Base-by-base conservation (phyloP, 2,329 filamentous ascomycete genomes). In the Aspergillus fumigatus region DNA sequence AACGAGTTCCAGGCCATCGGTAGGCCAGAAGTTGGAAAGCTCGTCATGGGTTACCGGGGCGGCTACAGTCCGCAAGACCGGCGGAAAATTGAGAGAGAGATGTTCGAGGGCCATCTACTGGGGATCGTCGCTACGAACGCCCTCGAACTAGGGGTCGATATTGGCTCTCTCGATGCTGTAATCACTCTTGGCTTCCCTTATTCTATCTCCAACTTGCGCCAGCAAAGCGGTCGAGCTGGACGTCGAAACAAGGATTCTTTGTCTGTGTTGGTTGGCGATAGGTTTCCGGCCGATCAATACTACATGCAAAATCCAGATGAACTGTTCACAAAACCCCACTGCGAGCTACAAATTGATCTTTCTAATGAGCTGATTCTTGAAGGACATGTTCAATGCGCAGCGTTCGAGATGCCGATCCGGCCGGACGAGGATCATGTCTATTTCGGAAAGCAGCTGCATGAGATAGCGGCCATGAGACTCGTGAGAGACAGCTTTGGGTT, bases 271-370 rank as follows among this genome's bases (percentile, higher is more conserved):
- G 85, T 99, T 0, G 94, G 92, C 2, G 92, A 97, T 68, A 86
- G 86, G 61, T 96, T 94, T 63, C 87, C 92, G 2, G 91, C 90
- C 0, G 94, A 99, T 70, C 94, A 99, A 70, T 87, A 95, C 70
- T 99, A 95, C 73, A 99, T 99, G 94, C 86, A 90, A 59, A 96
- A 97, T 62, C 94, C 94, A 0, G 88, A 94, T 59, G 91, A 96
- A 72, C 88, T 99, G 25, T 82, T 97, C 73, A 94, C 89, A 0
- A 90, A 90, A 66, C 92, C 92, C 0, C 96, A 97, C 62, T 89
- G 87, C 62, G 89, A 91, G 70, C 79, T 97, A 2, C 92, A 94
- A 68, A 89, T 97, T 4, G 94, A 99, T 69, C 78, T 99, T n/a
- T 82, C 88, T 48, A 97, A 97, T 63, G 86, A 96, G 78, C 84